Base-by-base conservation (phyloP, 768 basidiomycete species). In the Polyporus arcularius region DNA sequence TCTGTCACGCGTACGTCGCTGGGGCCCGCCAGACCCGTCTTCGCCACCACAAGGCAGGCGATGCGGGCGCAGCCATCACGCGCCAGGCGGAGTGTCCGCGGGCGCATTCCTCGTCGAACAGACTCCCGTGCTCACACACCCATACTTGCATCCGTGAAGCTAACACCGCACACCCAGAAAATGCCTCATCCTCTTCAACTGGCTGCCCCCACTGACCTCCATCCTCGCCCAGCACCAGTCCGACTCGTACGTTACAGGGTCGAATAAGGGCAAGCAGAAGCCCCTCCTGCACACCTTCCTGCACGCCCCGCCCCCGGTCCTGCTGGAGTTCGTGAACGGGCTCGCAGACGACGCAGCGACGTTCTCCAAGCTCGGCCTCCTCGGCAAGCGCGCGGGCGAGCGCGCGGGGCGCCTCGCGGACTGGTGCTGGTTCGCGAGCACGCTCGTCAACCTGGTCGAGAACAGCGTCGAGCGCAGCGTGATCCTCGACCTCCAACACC, bases 361-460 rank as follows among this genome's bases (percentile, higher is more conserved):
- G n/a, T 83, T 87, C 66, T 85, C 88, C 12, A 79, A 78, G 60
- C 74, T 94, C 31, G 92, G 92, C 1, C 74, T 94, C 10, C 65
- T 94, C 4, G 84, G 88, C 5, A 81, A 83, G 65, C 80, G 78
- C 52, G 74, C 82, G 1, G 92, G 92, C 16, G 80, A 83, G 52
- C 82, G 85, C 39, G 92, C 91, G 3, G 90, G 78, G 39, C 82
- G 85, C 11, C 85, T 92, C 68, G 85, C 92, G 2, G 85, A 94
- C 72, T 93, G 89, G 89, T 92, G 92, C 70, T 94, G 92, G 92
- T 80, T 94, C 63, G 75, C 89, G 31, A 79, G 87, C 15, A 94
- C 90, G 0, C 76, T 94, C 32, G 90, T 91, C 12, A 87, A 86
- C 50, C 77, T 94, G 5, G 91, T 94, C 7, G 91, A 94, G 76